A percentile compares a stretch with the other conserved stretches of the same genome.
phyloP scores from a whole-genome alignment of 345 rosid species.

The Arabidopsis thaliana region DNA sequence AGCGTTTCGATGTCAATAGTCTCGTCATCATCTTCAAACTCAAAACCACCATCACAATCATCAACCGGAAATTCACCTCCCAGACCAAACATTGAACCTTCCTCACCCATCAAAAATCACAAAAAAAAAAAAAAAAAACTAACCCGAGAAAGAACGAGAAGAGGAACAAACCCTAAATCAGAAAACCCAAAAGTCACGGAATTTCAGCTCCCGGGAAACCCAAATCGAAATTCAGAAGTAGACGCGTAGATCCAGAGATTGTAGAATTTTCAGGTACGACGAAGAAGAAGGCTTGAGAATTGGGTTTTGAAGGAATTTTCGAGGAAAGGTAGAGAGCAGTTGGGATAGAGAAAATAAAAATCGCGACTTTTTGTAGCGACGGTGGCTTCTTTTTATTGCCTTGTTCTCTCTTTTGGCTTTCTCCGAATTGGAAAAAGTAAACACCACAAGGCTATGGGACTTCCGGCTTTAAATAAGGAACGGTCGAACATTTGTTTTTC shows the following conservation, averaged over 20 bases:
- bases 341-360: slow-evolving; percentile 7
- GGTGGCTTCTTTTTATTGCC: slow-evolving; percentile 23
- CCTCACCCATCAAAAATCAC: slow-evolving; percentile 48
- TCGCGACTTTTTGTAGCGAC: slow-evolving; percentile 45
- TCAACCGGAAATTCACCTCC: slow-evolving; percentile 38
- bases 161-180: slow-evolving; percentile 30
- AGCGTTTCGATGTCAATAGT: slow-evolving; percentile 51
- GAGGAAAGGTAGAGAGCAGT: slow-evolving; percentile 40
- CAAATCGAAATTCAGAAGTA: slow-evolving; percentile 23
- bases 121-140: slow-evolving; percentile 11
- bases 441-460: not conserved
- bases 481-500: slow-evolving; percentile 29
- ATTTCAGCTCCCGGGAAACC: not conserved
- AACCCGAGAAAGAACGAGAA: not conserved
- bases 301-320: slow-evolving; percentile 39
- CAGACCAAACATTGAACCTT: slow-evolving; percentile 30
- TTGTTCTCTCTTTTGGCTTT: slow-evolving; percentile 33
- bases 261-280: not conserved
- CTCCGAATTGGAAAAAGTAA: slow-evolving; percentile 38
- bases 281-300: slow-evolving; percentile 24
- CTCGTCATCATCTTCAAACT: slow-evolving; percentile 37
- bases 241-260: slow-evolving; percentile 29
- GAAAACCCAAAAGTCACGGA: slow-evolving; percentile 22
- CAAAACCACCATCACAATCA: slow-evolving; percentile 32
- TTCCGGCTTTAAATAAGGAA: slow-evolving; percentile 41